Evolutionary conservation across 1,284 basidiomycete genomes (phyloP).

Genomic region (Coniferiporia sulphurascens): DNA sequence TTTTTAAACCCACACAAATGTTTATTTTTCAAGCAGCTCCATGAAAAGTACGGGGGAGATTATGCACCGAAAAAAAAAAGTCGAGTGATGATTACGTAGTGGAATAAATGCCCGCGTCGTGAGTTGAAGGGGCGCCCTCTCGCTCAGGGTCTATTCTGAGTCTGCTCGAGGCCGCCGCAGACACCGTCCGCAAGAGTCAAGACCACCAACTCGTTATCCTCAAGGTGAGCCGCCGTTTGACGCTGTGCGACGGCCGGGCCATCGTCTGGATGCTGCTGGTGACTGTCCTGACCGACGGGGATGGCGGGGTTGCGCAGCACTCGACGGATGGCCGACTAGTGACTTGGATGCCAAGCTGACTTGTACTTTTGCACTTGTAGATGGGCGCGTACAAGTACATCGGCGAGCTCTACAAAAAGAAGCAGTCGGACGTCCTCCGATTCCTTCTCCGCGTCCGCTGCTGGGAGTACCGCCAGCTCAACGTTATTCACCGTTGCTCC

Average conservation of each 20-base stretch:
- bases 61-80: too few species aligned
- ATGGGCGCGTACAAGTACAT: constrained; percentile 98
- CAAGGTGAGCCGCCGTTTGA: constrained; percentile 9
- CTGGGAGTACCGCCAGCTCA: constrained; percentile 99
- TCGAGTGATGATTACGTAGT: too few species aligned
- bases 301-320: background rate
- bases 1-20: too few species aligned
- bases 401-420: constrained; percentile 93
- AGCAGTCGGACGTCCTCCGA: constrained; percentile 95
- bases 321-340: constrained; percentile 12
- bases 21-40: too few species aligned
- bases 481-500: constrained; percentile 97
- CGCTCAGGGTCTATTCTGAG: background rate
- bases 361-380: constrained; percentile 25
- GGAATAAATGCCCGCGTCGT: background rate
- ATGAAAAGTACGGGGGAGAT: too few species aligned
- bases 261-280: constrained; percentile 1
- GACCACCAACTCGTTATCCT: background rate
- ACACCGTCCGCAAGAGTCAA: background rate
- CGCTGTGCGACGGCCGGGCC: background rate
- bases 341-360: constrained; percentile 9
- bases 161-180: background rate
- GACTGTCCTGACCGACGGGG: background rate
- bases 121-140: background rate
- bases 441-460: constrained; percentile 99